Base-by-base conservation (phyloP, 192 early-diverging fungal species). In the Funneliformis geosporum region DNA sequence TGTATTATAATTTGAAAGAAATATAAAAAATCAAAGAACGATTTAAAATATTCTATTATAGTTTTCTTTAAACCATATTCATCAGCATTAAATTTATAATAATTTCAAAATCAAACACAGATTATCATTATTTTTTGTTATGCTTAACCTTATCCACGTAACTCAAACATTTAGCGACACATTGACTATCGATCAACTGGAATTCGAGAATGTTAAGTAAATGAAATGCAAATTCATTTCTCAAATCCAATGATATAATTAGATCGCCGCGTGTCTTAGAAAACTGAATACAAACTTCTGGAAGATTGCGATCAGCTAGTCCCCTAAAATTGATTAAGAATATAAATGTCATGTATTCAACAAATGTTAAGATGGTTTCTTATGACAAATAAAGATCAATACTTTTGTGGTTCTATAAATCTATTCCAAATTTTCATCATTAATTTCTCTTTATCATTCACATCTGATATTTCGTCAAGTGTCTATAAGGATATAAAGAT, bases 361-460 rank as follows among this genome's bases (percentile, higher is more conserved):
- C 14, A 18, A 38, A 28, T 38, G n/a, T n/a, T n/a, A n/a, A n/a
- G n/a, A n/a, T n/a, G 10, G 11, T 25, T 44, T 2, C 12, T 44
- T 18, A 21, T 50, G 14, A 59, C 16, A 43, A 46, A 33, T 28
- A 44, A 64, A 73, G 1, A 55, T 25, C 11, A 8, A 27, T 78
- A 78, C 76, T 16, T 68, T 38, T 68, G 28, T 55, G 62, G 76
- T 50, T 65, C 62, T 50, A 78, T 46, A 11, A 46, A 62, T 43
- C 76, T 78, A 33, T 78, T 78, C 76, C 76, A 78, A 12, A 78
- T 65, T 23, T 68, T 78, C 66, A 78, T 78, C 43, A 78, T 60
- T 65, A 46, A 16, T 67, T 78, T 78, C 28, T 78, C 76, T 39
- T 60, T 46, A 55, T 78, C 60, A 65, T 38, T 67, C 8, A 68